Conservation (phyloP, 495 filamentous ascomycete species). For the Daldinia loculata region DNA sequence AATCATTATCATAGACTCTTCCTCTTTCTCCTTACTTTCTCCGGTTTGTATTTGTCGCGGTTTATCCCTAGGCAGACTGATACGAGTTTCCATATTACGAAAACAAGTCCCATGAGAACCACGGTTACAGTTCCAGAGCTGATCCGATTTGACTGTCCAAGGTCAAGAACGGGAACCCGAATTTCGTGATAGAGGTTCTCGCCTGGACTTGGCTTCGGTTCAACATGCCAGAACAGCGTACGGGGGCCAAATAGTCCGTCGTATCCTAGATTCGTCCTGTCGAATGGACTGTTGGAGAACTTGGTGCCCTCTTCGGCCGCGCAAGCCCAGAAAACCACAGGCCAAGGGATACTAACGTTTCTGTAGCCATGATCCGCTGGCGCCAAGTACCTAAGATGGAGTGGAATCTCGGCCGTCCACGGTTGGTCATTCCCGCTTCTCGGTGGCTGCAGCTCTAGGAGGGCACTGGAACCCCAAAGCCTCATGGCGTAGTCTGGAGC, state of each 20-base stretch:
- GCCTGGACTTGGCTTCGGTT: slow-evolving; percentile 59
- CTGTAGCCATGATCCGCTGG: slow-evolving; percentile 63
- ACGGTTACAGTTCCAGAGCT: slow-evolving; percentile 74
- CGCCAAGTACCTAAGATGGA: slow-evolving; percentile 86
- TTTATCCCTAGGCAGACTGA: slow-evolving; percentile 50
- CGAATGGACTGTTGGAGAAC: slow-evolving; percentile 85
- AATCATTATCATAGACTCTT: slow-evolving; percentile 39
- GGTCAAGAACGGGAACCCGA: slow-evolving; percentile 78
- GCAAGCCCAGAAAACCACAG: slow-evolving; percentile 94
- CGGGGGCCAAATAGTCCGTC: slow-evolving; percentile 81
- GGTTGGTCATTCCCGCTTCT: slow-evolving; percentile 38
- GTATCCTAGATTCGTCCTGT: slow-evolving; percentile 82
- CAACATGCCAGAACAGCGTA: slow-evolving; percentile 88
- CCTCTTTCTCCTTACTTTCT: slow-evolving; percentile 38
- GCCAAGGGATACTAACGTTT: slow-evolving; percentile 68
- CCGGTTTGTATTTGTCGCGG: slow-evolving; percentile 27
- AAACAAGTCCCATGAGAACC: slow-evolving; percentile 76
- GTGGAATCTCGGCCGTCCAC: slow-evolving; percentile 81
- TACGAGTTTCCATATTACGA: slow-evolving; percentile 74
- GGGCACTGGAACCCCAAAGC: slow-evolving; percentile 81
- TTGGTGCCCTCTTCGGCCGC: slow-evolving; percentile 73
- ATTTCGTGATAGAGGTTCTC: slow-evolving; percentile 65
- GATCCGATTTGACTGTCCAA: slow-evolving; percentile 65
- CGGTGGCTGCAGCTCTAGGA: slow-evolving; percentile 76
- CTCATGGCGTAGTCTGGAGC: slow-evolving; percentile 82